These are phyloP conservation scores for Candida koratica DNA, from an alignment of 805 yeast species.

Conservation along the genomic window DNA sequence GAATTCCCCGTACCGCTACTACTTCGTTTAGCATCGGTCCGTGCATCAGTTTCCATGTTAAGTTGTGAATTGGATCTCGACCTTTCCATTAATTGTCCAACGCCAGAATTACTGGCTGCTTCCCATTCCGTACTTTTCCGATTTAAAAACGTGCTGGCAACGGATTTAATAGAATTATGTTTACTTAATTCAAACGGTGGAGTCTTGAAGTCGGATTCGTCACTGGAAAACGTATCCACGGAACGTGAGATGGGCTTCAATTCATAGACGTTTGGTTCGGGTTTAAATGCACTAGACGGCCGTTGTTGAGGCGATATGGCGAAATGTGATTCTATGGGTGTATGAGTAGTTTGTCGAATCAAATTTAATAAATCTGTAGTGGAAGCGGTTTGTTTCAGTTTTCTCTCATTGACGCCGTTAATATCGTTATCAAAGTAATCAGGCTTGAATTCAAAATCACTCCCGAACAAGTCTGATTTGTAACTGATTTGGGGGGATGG, in stretches of 20 bases:
- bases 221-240: slow-evolving; percentile 27
- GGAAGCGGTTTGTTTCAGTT: slow-evolving; percentile 17
- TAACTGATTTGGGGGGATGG: slow-evolving; percentile 40
- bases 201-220: slow-evolving; percentile 15
- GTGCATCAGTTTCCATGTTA: slow-evolving; percentile 1
- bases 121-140: slow-evolving; percentile 4
- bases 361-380: slow-evolving; percentile 15
- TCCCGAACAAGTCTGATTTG: slow-evolving; percentile 27
- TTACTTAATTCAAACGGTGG: slow-evolving; percentile 13
- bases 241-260: slow-evolving; percentile 32
- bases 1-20: slow-evolving; percentile 8
- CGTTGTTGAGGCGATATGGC: neutral
- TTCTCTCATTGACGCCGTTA: slow-evolving; percentile 9
- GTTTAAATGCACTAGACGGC: neutral
- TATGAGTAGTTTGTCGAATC: slow-evolving; percentile 3
- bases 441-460: slow-evolving; percentile 14
- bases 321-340: neutral
- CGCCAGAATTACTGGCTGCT: slow-evolving; percentile 1
- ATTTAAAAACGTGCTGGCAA: neutral
- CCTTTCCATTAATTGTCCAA: slow-evolving; percentile 1
- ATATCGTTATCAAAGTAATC: slow-evolving; percentile 5
- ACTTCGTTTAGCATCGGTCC: slow-evolving; percentile 9
- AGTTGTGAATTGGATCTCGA: neutral
- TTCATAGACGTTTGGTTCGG: slow-evolving; percentile 14
- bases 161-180: slow-evolving; percentile 13